Evolutionary conservation across 805 yeast species (phyloP).

Genomic region (Danielia oregonensis): DNA sequence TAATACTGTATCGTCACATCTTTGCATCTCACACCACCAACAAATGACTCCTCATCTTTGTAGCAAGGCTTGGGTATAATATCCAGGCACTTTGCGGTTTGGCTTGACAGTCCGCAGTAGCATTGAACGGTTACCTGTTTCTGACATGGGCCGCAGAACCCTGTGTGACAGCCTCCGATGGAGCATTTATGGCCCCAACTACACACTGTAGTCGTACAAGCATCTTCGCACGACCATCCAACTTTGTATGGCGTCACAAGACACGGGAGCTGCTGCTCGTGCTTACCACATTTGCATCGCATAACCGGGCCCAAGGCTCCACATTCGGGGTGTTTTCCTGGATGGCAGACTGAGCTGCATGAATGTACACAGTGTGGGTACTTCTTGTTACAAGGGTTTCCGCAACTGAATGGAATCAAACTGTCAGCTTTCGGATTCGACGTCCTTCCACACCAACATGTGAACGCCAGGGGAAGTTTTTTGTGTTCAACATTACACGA

Average conservation of each 20-base stretch:
- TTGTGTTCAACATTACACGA: slow-evolving; percentile 58
- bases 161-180: slow-evolving; percentile 61
- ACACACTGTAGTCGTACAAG: slow-evolving; percentile 62
- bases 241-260: slow-evolving; percentile 59
- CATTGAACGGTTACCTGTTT: slow-evolving; percentile 49
- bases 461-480: slow-evolving; percentile 52
- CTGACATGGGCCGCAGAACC: slow-evolving; percentile 75
- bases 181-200: slow-evolving; percentile 64
- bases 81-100: slow-evolving; percentile 43
- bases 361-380: slow-evolving; percentile 63
- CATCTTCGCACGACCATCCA: slow-evolving; percentile 66
- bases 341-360: slow-evolving; percentile 76
- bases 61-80: slow-evolving; percentile 34
- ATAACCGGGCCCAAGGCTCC: slow-evolving; percentile 72
- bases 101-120: slow-evolving; percentile 66
- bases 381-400: slow-evolving; percentile 67
- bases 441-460: slow-evolving; percentile 88
- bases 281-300: slow-evolving; percentile 72
- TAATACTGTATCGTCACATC: slow-evolving; percentile 43
- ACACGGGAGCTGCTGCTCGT: slow-evolving; percentile 66
- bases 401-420: slow-evolving; percentile 80
- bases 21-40: slow-evolving; percentile 36
- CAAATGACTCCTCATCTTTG: slow-evolving; percentile 14
- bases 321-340: slow-evolving; percentile 84
- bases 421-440: slow-evolving; percentile 59